Evolutionary conservation across 192 early-diverging fungal genomes (phyloP).

Genomic region (Coemansia biformis): DNA sequence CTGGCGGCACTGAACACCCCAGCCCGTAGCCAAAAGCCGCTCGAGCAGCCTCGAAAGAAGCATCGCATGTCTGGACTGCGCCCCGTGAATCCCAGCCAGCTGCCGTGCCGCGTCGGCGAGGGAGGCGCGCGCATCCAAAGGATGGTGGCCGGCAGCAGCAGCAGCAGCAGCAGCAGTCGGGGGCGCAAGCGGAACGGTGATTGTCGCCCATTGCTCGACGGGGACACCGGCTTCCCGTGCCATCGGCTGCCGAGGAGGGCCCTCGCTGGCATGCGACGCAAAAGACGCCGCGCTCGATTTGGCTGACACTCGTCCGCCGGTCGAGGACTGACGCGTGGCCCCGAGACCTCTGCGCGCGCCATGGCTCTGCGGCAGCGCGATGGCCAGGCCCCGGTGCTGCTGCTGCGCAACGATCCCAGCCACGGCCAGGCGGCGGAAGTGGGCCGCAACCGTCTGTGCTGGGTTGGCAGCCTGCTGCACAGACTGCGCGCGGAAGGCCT

Average conservation of each 20-base stretch:
- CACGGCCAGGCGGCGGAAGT: slow-evolving; percentile 33
- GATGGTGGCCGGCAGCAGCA: not conserved
- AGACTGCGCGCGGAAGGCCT: slow-evolving; percentile 16
- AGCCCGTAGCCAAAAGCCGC: slow-evolving; percentile 27
- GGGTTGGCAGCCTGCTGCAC: slow-evolving; percentile 4
- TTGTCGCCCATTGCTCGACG: slow-evolving; percentile 28
- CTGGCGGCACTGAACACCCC: slow-evolving; percentile 29
- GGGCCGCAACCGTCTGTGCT: slow-evolving; percentile 21
- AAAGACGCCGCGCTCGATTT: not conserved
- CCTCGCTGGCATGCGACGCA: no score
- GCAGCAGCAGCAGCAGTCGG: slow-evolving; percentile 1
- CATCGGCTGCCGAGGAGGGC: not conserved
- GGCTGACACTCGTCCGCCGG: not conserved
- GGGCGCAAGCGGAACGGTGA: slow-evolving; percentile 23
- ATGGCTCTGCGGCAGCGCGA: slow-evolving; percentile 6
- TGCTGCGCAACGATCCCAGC: slow-evolving; percentile 23
- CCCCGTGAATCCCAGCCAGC: slow-evolving; percentile 14
- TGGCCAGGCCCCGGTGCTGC: slow-evolving; percentile 17
- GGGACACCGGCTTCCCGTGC: slow-evolving; percentile 13
- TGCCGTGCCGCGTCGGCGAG: slow-evolving; percentile 16
- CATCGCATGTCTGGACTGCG: slow-evolving; percentile 22
- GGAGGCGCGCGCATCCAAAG: not conserved
- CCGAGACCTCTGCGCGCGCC: not conserved
- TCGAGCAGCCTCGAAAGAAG: slow-evolving; percentile 33
- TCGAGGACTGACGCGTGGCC: not conserved